These are phyloP conservation scores for Ophiostoma australiae DNA, from an alignment of 2,329 filamentous ascomycete genomes.

Conservation along the genomic window DNA sequence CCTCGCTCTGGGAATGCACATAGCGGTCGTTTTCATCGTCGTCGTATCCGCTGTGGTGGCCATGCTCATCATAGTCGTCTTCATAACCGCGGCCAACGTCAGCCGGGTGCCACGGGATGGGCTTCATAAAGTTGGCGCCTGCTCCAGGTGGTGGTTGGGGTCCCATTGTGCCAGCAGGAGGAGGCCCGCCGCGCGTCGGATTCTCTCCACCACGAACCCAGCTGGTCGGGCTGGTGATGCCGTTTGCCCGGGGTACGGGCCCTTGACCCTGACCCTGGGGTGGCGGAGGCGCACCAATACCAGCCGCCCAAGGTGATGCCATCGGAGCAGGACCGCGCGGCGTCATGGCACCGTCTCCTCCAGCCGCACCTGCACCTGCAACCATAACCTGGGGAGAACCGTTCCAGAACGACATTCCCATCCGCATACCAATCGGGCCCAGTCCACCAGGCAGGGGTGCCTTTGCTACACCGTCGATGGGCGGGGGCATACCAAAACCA, in stretches of 20 bases:
- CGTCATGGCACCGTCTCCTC: neutral
- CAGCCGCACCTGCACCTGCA: neutral
- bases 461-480: neutral
- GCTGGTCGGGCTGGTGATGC: conserved; percentile 14
- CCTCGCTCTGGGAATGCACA: neutral
- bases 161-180: neutral
- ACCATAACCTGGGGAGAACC: neutral
- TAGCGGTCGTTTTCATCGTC: neutral
- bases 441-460: neutral
- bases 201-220: conserved; percentile 6
- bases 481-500: conserved; percentile 4
- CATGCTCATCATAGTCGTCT: conserved; percentile 15
- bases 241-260: neutral
- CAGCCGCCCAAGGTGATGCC: neutral
- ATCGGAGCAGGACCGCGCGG: neutral
- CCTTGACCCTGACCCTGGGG: neutral
- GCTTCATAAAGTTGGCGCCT: neutral
- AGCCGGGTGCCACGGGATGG: neutral
- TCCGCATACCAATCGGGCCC: conserved; percentile 2
- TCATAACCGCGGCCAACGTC: neutral
- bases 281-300: neutral
- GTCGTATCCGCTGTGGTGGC: conserved; percentile 3
- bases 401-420: conserved; percentile 15
- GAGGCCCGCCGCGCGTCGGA: neutral
- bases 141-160: neutral